Conservation (phyloP, 179 eudicot genomes). For the Silene coronaria region DNA sequence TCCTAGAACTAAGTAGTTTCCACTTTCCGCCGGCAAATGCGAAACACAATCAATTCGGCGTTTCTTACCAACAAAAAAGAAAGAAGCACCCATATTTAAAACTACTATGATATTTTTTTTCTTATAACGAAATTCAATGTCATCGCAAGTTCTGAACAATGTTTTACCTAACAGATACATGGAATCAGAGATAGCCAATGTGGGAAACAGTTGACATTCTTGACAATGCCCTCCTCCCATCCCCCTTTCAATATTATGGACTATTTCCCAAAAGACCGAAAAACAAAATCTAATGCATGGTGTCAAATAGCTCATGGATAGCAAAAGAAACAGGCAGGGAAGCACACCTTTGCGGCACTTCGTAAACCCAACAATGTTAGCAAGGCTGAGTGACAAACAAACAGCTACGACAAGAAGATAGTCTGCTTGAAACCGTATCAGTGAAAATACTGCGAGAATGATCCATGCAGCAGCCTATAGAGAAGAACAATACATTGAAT, state of each 20-base stretch:
- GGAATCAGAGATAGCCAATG: no score
- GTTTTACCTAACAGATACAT: no score
- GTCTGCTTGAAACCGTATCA: slow-evolving; percentile 91
- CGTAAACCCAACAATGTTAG: slow-evolving; percentile 90
- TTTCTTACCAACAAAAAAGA: no score
- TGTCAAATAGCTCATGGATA: neutral
- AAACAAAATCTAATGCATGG: neutral
- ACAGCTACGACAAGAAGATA: slow-evolving; percentile 89
- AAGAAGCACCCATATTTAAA: no score
- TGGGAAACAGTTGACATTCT: no score
- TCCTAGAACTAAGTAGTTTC: no score
- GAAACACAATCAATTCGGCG: no score
- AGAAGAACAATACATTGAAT: slow-evolving; percentile 5
- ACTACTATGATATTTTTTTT: no score
- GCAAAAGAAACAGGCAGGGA: neutral
- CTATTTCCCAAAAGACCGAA: neutral
- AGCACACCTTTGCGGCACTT: slow-evolving; percentile 77
- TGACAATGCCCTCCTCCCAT: no score
- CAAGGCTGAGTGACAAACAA: slow-evolving; percentile 87
- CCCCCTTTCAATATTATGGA: neutral
- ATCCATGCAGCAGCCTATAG: slow-evolving; percentile 83
- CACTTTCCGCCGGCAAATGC: no score
- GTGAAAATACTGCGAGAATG: slow-evolving; percentile 73
- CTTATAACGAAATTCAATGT: no score
- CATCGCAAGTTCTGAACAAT: no score